Base-by-base conservation (phyloP, 495 filamentous ascomycete genomes). In the Neurospora sp. region DNA sequence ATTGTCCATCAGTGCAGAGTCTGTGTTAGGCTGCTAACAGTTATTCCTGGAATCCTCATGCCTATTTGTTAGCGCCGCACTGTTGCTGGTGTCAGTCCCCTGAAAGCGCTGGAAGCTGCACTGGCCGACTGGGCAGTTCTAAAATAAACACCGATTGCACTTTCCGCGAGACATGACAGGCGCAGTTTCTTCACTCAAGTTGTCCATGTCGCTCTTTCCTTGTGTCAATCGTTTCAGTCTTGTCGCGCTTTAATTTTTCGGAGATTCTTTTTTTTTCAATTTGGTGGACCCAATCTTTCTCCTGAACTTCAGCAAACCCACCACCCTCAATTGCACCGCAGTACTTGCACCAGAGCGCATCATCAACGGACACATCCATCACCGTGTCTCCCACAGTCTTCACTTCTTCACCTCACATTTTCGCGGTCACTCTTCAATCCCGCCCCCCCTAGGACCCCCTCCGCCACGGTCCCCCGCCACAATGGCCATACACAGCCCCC, bases 331-430 rank as follows among this genome's bases (percentile, higher is more conserved):
- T 9, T 35, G 6, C 6, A 16, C 5, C 23, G 23, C 54, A 16
- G 8, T 0, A 27, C 23, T 16, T 59, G 48, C 11, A 11, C n/a
- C 1, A 1, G 7, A 62, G 54, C 6, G 6, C 12, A 35, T 35
- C 14, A 0, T 35, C 12, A 5, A 9, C 54, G 27, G 10, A 23
- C 23, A 31, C 23, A 0, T 27, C 48, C 0, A 0, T 31, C 48
- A 14, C 12, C 48, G 48, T 48, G n/a, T 31, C 12, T 31, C 5
- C 23, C 11, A 20, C 20, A 16, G 23, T 31, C 9, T 23, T 48
- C 0, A 48, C 44, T 4, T 4, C n/a, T 59, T 27, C 23, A 59
- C 1, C 2, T 14, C 20, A 27, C 48, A 59, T 27, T 59, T 14
- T 14, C 11, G 5, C 20, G 0, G 10, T 27, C 48, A 59, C 48